A percentile compares a stretch with the other conserved stretches of the same genome.
Conservation (phyloP, 768 basidiomycete genomes). For the Boletus edulis region DNA sequence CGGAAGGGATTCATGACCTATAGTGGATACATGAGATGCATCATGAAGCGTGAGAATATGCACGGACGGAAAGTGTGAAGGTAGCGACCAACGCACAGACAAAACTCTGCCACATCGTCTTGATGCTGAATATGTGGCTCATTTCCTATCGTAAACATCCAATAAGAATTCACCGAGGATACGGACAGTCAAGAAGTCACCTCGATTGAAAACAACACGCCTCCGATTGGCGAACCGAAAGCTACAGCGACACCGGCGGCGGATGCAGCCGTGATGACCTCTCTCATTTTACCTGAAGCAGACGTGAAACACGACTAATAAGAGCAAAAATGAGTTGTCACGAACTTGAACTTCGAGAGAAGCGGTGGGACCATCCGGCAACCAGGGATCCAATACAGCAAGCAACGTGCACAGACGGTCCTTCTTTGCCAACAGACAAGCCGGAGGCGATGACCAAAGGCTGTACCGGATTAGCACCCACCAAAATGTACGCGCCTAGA, state of each 20-base stretch:
- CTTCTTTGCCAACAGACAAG: constrained; percentile 96
- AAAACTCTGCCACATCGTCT: constrained; percentile 98
- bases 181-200: constrained; percentile 36
- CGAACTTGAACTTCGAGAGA: constrained; percentile 85
- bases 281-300: constrained; percentile 69
- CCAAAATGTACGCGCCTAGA: background rate
- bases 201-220: constrained; percentile 97
- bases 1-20: constrained; percentile 98
- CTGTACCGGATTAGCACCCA: constrained; percentile 41
- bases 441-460: constrained; percentile 97
- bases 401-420: constrained; percentile 96
- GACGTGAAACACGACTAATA: constrained; percentile 14
- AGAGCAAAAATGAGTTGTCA: constrained; percentile 7
- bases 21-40: constrained; percentile 17
- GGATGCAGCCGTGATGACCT: constrained; percentile 92
- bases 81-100: constrained; percentile 97
- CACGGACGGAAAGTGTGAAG: constrained; percentile 86
- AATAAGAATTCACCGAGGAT: background rate
- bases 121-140: constrained; percentile 95
- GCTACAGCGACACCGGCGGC: constrained; percentile 98
- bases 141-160: constrained; percentile 69
- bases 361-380: constrained; percentile 78
- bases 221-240: constrained; percentile 97
- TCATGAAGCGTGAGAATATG: constrained; percentile 15
- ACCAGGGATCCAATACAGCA: constrained; percentile 90